Evolutionary conservation across 1,284 basidiomycete genomes (phyloP), one percentile per base, ranked within the genome.

Genomic region (Violaceomyces palustris): DNA sequence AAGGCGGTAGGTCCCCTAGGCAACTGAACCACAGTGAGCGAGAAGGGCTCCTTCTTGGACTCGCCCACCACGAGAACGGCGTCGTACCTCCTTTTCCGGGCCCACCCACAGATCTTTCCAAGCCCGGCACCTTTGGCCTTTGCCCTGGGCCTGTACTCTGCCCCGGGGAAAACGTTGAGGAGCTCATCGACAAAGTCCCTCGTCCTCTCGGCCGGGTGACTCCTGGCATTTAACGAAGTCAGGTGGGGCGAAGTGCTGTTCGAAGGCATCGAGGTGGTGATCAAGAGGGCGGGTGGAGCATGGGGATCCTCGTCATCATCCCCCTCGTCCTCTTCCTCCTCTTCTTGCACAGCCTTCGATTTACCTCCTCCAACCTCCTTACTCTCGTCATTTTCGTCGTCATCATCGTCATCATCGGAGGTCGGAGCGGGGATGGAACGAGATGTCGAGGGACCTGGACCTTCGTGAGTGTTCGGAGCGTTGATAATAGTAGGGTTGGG

Each of bases 11-110:
- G 94, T 1, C 94, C 94, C 39, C 83, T 77, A 0, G 94, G 94
- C 11, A 99, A 81, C 68, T 92, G 83, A 35, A 92, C 82, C 36
- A 98, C 75, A 0, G 93, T 98, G 53, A 98, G 83, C 3, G 90
- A 89, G 74, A 94, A 93, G 86, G 65, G 59, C 36, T 36, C 61
- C 38, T 75, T 82, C 40, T 67, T 85, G 64, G 96, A 87, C 74
- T 98, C 94, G 61, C 96, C 96, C 18, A 98, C 87, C 5, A 98
- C 88, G 42, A 89, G 79, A 57, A 98, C 76, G 56, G 91, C 89
- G 41, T 83, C 85, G 73, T 88, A 99, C 1, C 84, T 85, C 63
- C 94, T 78, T 37, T 84, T 85, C 4, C 86, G 84, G 17, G 91
- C 90, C 94, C 94, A 98, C 1, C 85, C 82, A 27, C 92, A 88